These are phyloP conservation scores for Fusarium succisae DNA, from an alignment of 2,329 filamentous ascomycete genomes.

Conservation along the genomic window DNA sequence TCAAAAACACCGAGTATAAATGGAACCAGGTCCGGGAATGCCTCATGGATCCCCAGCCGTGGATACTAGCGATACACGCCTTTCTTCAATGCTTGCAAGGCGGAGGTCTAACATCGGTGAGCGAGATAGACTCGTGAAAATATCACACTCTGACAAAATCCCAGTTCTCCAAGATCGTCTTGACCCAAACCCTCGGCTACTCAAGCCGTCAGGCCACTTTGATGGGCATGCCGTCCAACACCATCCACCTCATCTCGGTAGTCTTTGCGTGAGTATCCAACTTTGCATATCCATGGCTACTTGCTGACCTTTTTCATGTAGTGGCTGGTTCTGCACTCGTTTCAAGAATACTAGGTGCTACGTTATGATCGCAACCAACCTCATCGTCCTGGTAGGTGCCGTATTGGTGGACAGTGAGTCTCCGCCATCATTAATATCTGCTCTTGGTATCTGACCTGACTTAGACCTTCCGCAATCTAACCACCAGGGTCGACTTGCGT, in stretches of 20 bases:
- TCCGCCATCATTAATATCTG: fast-evolving
- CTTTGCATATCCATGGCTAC: fast-evolving
- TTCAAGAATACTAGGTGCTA: background rate
- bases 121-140: too few relatives aligned
- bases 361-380: background rate
- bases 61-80: background rate
- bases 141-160: fast-evolving
- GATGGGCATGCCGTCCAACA: background rate
- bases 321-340: background rate
- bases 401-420: background rate
- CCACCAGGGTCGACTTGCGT: background rate
- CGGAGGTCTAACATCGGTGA: background rate
- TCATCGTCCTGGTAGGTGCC: background rate
- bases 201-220: background rate
- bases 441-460: background rate
- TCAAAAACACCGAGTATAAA: background rate
- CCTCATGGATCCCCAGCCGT: background rate
- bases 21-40: background rate
- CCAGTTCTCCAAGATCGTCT: background rate
- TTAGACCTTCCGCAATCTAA: background rate
- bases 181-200: background rate
- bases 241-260: background rate
- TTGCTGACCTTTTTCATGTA: fast-evolving
- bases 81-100: background rate
- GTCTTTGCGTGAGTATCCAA: background rate